Conservation (phyloP, 2,329 filamentous ascomycete species). For the Fonsecaea monophora region DNA sequence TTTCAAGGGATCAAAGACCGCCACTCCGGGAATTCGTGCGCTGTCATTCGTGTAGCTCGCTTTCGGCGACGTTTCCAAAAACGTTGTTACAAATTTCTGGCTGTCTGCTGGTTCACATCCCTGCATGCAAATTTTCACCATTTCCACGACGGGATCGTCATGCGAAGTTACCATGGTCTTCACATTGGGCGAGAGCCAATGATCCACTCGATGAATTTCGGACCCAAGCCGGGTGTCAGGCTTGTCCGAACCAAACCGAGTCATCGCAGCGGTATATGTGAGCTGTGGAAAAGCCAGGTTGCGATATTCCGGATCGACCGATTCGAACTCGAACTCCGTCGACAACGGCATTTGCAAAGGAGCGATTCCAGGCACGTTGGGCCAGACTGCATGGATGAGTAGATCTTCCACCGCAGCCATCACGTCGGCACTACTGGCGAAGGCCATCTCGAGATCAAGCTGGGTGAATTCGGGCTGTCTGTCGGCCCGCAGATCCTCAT, state of each 20-base stretch:
- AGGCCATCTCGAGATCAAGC: constrained; percentile 94
- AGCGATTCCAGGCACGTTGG: constrained; percentile 28
- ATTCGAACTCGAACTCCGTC: constrained; percentile 35
- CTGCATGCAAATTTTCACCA: constrained; percentile 65
- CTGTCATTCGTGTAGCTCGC: constrained; percentile 69
- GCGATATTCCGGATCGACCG: constrained; percentile 26
- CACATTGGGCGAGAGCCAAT: constrained; percentile 69
- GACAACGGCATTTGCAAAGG: constrained; percentile 27
- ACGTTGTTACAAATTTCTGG: constrained; percentile 68
- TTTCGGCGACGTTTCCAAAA: constrained; percentile 71
- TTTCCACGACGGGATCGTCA: constrained; percentile 73
- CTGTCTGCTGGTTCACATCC: constrained; percentile 58
- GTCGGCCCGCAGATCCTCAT: constrained; percentile 91
- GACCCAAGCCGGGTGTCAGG: constrained; percentile 80
- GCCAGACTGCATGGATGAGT: constrained; percentile 34
- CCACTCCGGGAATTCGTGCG: constrained; percentile 79
- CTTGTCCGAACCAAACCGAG: constrained; percentile 84
- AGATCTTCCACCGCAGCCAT: constrained; percentile 61
- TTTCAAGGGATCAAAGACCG: constrained; percentile 74
- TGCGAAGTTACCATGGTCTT: constrained; percentile 76
- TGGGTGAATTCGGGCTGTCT: constrained; percentile 97
- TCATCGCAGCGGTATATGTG: constrained; percentile 79
- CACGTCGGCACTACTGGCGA: constrained; percentile 74
- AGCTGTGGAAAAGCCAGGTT: constrained; percentile 20
- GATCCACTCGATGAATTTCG: constrained; percentile 71